phyloP scores from a whole-genome alignment of 805 yeast species.

The Saccharomycopsis sp. region DNA sequence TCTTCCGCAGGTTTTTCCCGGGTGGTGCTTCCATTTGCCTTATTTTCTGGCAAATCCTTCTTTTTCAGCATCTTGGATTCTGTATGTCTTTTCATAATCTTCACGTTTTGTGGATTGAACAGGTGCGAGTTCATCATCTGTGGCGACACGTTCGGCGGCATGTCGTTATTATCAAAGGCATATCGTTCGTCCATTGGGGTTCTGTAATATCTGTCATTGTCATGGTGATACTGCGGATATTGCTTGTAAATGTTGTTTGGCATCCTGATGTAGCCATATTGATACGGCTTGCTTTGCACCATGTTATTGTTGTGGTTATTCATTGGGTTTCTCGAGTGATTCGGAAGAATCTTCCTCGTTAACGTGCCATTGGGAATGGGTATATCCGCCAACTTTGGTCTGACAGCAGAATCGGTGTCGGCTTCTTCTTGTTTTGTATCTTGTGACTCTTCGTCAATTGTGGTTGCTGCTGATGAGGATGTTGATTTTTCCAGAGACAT shows the following conservation, averaged over 20 bases:
- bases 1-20: too few species aligned
- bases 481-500: too few species aligned
- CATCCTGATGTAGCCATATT: background rate
- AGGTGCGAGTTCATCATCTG: conserved; percentile 5
- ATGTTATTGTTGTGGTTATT: too few species aligned
- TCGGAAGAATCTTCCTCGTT: background rate
- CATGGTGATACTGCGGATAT: background rate
- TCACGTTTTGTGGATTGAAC: conserved; percentile 16
- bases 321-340: too few species aligned
- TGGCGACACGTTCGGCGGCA: background rate
- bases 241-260: background rate
- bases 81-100: conserved; percentile 1
- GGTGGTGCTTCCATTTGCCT: too few species aligned
- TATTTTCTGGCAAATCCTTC: too few species aligned
- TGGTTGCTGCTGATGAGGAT: too few species aligned
- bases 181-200: background rate
- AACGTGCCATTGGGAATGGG: conserved; percentile 7
- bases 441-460: conserved; percentile 5
- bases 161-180: background rate
- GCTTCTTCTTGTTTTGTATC: conserved; percentile 3
- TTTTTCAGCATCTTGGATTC: too few species aligned
- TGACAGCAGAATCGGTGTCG: background rate
- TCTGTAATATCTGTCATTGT: background rate
- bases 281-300: background rate
- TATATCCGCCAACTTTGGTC: conserved; percentile 2